These are phyloP conservation scores for Eucalyptus globulus DNA, from an alignment of 345 rosid genomes.

Conservation along the genomic window DNA sequence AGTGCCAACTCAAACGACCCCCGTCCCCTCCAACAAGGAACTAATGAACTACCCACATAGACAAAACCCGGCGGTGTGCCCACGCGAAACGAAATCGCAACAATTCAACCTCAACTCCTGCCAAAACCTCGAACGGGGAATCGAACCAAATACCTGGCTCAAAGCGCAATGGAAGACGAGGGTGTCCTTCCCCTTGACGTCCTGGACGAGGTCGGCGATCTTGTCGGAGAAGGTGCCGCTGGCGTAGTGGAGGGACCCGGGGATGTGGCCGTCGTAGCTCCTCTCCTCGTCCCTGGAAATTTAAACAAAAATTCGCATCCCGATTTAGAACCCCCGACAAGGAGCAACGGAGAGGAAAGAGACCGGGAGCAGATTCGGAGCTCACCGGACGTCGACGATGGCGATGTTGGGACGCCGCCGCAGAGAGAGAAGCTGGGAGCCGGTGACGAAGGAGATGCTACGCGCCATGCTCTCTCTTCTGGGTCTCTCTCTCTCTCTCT, in stretches of 20 bases:
- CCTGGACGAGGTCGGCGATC: conserved; percentile 67
- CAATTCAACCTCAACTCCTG: background rate
- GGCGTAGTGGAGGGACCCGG: conserved; percentile 80
- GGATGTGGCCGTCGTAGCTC: conserved; percentile 90
- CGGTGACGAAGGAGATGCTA: conserved; percentile 67
- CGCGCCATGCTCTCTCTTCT: conserved; percentile 36
- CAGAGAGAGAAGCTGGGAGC: conserved; percentile 65
- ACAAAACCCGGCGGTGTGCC: background rate
- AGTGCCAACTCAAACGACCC: background rate
- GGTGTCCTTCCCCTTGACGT: conserved; percentile 82
- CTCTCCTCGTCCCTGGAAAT: conserved; percentile 75
- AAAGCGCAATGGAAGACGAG: conserved; percentile 94
- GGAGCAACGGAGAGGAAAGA: background rate
- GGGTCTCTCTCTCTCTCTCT: background rate
- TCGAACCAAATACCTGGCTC: conserved; percentile 54
- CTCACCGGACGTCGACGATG: conserved; percentile 78
- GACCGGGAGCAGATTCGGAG: background rate
- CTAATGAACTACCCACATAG: background rate
- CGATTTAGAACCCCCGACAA: background rate
- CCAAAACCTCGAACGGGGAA: background rate
- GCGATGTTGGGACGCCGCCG: conserved; percentile 63
- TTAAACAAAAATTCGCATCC: background rate
- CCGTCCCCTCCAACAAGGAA: background rate
- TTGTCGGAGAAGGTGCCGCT: conserved; percentile 56
- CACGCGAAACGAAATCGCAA: background rate